Base-by-base conservation (phyloP, 1,139 yeast genomes). In the Pichia sp. region DNA sequence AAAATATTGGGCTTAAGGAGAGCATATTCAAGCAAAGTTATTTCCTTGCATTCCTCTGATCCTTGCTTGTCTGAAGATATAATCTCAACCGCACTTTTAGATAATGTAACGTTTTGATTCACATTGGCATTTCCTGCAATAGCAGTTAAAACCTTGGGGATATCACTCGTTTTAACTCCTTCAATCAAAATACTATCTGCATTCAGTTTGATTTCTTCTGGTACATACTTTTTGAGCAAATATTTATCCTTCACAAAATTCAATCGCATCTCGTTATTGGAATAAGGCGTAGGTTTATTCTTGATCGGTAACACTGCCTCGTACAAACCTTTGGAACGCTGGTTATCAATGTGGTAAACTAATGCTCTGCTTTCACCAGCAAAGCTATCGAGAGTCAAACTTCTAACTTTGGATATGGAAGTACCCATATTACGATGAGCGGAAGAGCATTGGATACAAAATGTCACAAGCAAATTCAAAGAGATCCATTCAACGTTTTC, bases 401-500 rank as follows among this genome's bases (percentile, higher is more conserved):
- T 74, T 42, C 66, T 60, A 8, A 74, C 71, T 49, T 69, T 72
- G 8, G 77, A 64, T 10, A 75, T 62, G 44, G 69, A 72, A 3
- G 77, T 66, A 0, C 81, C 80, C 50, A 75, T 59, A 36, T 66
- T 66, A 38, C 81, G 55, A 51, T 75, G 81, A 35, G 72, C 67
- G 2, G 78, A 72, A 0, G 95, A 81, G 55, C 97, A 89, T 37
- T 81, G 79, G 32, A 86, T 79, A 60, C 97, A 89, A 32, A 89
- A 68, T 10, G 83, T 75, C 20, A 79, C 77, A 43, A 86, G 63
- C 38, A 82, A 63, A 54, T 84, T 89, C 48, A 86, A 68, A 0
- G 96, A 84, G 5, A 89, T 74, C 96, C 96, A 89, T 53, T 88
- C 96, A 9, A 85, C 94, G 25, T 72, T 64, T 9, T 72, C 76